Base-by-base conservation (phyloP, 2,329 filamentous ascomycete genomes). In the Ophiostoma piceae region DNA sequence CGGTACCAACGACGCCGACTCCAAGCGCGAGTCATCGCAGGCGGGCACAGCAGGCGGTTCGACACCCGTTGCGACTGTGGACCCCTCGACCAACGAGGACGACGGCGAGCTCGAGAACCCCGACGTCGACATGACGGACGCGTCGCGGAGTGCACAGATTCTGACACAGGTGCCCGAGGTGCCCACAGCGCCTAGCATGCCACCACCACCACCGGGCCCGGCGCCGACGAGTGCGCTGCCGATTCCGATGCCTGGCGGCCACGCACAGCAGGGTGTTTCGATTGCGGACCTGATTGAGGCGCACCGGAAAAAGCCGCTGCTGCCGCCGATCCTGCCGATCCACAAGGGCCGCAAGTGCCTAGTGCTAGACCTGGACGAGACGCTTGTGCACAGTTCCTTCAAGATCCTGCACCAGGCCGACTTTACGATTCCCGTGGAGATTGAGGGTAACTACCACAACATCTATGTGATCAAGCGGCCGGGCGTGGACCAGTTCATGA, bases 401-500 rank as follows among this genome's bases (percentile, higher is more conserved):
- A 99, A 99, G 94, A 95, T 98, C 74, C 85, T 99, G 65, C 94
- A 98, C 77, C 94, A 98, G 83, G 95, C 95, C 71, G 95, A 99
- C 80, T 98, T 99, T 78, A 99, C 95, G 6, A 98, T 99, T 77
- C 95, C 95, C 0, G 95, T 99, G 39, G 95, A 99, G 77, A 99
- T 99, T 73, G 95, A 99, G 82, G 95, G 95, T 70, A 96, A 97
- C 79, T 98, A 96, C 78, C 95, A 99, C 81, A 99, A 99, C 77
- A 96, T 99, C 69, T 99, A 99, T 78, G 95, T 99, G 74, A 99
- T 99, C 79, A 99, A 99, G 82, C 88, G 95, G 76, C 95, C 95
- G n/a, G 95, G 95, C 69, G 95, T 99, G 26, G 95, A 99, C 78
- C 90, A 96, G 74, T 99, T 99, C 80, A 97, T 99, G 92, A 98